Evolutionary conservation across 2,329 filamentous ascomycete species (phyloP).

Genomic region (Stemphylium lycopersici): DNA sequence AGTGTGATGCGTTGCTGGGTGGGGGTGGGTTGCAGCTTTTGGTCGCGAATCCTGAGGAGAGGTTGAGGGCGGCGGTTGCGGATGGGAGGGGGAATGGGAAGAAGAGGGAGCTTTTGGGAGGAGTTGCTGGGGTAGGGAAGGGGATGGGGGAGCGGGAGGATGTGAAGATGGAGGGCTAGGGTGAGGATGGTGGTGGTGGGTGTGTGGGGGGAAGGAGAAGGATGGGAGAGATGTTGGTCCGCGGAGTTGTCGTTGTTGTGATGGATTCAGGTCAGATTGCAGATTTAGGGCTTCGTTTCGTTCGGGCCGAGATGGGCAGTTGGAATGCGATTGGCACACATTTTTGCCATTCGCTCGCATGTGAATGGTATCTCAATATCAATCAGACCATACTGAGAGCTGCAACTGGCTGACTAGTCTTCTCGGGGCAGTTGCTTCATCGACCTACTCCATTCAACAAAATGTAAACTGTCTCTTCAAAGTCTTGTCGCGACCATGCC

Average conservation of each 20-base stretch:
- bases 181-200: not conserved
- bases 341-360: no score
- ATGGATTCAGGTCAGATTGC: no score
- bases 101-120: not conserved
- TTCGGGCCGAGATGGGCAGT: no score
- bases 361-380: no score
- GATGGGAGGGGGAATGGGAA: not conserved
- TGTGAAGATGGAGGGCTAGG: not conserved
- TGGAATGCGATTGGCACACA: no score
- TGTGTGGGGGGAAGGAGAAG: no score
- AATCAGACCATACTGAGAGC: no score
- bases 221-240: no score
- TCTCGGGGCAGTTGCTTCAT: no score
- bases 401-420: no score
- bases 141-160: not conserved
- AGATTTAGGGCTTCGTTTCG: no score
- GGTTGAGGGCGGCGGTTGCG: not conserved
- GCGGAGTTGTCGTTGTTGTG: no score
- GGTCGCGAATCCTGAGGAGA: not conserved
- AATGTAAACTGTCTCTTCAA: not conserved
- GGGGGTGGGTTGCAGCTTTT: not conserved
- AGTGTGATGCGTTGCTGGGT: constrained; percentile 8
- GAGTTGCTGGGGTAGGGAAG: not conserved
- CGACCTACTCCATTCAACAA: not conserved
- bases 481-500: not conserved